These are phyloP conservation scores for Warburgia ugandensis DNA, from an alignment of 164 flowering plant genomes.

Conservation along the genomic window DNA sequence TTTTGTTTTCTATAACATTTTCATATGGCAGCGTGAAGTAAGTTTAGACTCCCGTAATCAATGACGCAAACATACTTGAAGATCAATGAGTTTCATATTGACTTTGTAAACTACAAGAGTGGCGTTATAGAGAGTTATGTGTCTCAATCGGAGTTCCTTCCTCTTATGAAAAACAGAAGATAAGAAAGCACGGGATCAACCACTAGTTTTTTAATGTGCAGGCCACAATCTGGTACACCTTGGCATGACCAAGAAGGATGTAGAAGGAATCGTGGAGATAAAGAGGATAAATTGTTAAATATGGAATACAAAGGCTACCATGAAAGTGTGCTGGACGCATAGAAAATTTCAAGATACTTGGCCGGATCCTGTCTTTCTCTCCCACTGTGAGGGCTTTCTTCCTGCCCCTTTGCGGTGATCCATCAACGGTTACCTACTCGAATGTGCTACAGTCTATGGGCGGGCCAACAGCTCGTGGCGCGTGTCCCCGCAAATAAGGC, in stretches of 20 bases:
- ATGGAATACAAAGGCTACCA: neutral
- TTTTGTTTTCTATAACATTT: too few relatives aligned
- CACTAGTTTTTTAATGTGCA: neutral
- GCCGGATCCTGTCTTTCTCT: slow-evolving; percentile 1
- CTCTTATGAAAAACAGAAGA: neutral
- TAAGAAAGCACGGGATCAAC: neutral
- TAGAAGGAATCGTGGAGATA: slow-evolving; percentile 5
- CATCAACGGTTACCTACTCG: too few relatives aligned
- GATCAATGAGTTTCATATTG: slow-evolving; percentile 1
- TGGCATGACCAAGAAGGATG: slow-evolving; percentile 1
- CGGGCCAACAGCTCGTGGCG: too few relatives aligned
- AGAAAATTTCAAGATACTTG: neutral
- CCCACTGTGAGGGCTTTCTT: too few relatives aligned
- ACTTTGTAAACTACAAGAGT: neutral
- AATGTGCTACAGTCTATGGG: too few relatives aligned
- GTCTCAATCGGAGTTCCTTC: neutral
- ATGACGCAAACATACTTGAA: too few relatives aligned
- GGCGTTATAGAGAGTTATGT: neutral
- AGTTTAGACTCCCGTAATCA: too few relatives aligned
- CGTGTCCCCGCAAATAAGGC: too few relatives aligned
- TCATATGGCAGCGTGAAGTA: too few relatives aligned
- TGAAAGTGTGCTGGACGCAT: slow-evolving; percentile 1
- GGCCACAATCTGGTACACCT: slow-evolving; percentile 1
- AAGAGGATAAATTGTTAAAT: slow-evolving; percentile 3
- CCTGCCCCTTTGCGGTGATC: too few relatives aligned